These are phyloP conservation scores for Viridothelium virens DNA, from an alignment of 495 filamentous ascomycete genomes.

Conservation along the genomic window DNA sequence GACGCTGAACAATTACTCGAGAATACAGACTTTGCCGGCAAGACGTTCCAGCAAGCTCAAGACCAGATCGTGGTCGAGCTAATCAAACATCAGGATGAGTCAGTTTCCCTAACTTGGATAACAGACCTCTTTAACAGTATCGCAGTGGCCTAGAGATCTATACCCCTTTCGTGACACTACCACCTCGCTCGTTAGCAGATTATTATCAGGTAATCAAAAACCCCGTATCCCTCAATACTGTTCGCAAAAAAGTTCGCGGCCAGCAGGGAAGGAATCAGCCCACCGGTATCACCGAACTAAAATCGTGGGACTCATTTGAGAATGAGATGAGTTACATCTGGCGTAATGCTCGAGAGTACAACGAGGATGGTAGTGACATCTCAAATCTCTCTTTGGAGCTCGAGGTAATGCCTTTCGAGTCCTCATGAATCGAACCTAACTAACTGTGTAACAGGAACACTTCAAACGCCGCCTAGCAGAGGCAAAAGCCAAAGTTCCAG, in stretches of 20 bases:
- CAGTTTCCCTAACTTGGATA: conserved; percentile 26
- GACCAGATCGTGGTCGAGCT: conserved; percentile 68
- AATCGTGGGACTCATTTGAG: conserved; percentile 72
- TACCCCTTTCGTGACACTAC: conserved; percentile 58
- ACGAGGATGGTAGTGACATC: conserved; percentile 80
- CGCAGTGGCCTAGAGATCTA: conserved; percentile 49
- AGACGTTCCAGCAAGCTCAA: conserved; percentile 70
- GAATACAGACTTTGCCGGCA: conserved; percentile 46
- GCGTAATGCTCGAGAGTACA: conserved; percentile 79
- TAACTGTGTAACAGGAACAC: conserved; percentile 43
- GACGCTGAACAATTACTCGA: conserved; percentile 13
- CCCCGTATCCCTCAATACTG: conserved; percentile 60
- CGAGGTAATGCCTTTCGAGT: conserved; percentile 48
- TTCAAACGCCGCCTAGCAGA: conserved; percentile 59
- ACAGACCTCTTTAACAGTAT: conserved; percentile 22
- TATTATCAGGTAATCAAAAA: conserved; percentile 71
- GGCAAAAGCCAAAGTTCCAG: conserved; percentile 52
- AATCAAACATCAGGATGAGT: conserved; percentile 52
- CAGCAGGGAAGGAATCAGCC: conserved; percentile 54
- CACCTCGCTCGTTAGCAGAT: conserved; percentile 54
- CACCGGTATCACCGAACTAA: conserved; percentile 62
- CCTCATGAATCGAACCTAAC: conserved; percentile 9
- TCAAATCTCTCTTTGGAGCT: conserved; percentile 62
- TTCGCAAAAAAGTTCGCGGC: conserved; percentile 65
- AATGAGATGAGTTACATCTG: conserved; percentile 69